Evolutionary conservation across 371 early-diverging fungal genomes (phyloP), one percentile per base, ranked within the genome.

Genomic region (Parasitella parasitica): DNA sequence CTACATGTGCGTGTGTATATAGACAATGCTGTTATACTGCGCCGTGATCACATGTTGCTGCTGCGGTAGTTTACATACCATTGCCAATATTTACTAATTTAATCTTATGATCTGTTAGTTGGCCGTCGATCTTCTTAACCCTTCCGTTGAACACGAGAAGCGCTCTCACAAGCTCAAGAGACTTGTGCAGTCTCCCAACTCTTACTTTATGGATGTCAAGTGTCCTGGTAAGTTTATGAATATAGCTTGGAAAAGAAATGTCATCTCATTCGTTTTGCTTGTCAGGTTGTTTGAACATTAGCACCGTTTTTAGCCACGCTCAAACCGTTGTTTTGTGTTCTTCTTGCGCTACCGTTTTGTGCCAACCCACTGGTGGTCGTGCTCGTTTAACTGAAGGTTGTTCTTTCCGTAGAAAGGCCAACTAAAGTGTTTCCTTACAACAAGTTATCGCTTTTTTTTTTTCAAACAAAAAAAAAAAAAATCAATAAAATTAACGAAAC

Each of bases 171-270:
- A 99, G 92, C 91, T 97, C 72, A 99, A 99, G 94, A 91, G 99
- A 81, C 89, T 99, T 65, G 99, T 99, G 73, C 99, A 97, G 86
- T 91, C 91, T 76, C 97, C 98, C 70, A 98, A 99, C 94, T 98
- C 99, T 46, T 99, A 91, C 92, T 99, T 99, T 87, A 99, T 99
- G 98, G 98, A 99, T 77, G 99, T 99, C 70, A 98, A 98, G 89
- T 99, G 99, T 91, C 88, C 92, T 59, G 93, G 94, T 91, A 84
- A 64, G 82, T 73, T 54, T 30, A 55, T 41, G 15, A 24, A 20
- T n/a, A 15, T 51, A 8, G 34, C 13, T 28, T 49, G 28, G 28
- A 12, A 49, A 28, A 15, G 26, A 26, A 27, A 27, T 49, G 34
- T 22, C 18, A 18, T 27, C 39, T 32, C 22, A 27, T n/a, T n/a